Evolutionary conservation across 164 flowering plant species (phyloP).

Genomic region (Brasenia schreberi): DNA sequence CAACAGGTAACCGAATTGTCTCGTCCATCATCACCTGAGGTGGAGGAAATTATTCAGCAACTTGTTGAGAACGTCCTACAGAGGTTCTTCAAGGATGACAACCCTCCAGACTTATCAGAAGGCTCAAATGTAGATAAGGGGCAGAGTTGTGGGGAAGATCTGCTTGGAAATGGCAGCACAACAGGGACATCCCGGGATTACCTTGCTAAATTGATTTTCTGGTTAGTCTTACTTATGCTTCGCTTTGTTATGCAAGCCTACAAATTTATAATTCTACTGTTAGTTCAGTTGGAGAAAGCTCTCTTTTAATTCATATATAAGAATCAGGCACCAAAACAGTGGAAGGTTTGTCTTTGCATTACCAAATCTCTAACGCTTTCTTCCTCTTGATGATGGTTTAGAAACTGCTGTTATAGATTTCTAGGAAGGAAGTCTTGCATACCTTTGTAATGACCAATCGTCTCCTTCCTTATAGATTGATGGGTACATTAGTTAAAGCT

Average conservation of each 20-base stretch:
- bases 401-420: too few species aligned
- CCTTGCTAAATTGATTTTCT: conserved; percentile 82
- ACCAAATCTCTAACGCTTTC: too few species aligned
- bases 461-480: too few species aligned
- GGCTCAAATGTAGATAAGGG: conserved; percentile 14
- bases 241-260: not conserved
- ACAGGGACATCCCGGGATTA: conserved; percentile 58
- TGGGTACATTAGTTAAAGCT: too few species aligned
- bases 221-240: conserved; percentile 29
- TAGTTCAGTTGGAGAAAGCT: too few species aligned
- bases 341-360: too few species aligned
- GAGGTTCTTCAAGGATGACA: conserved; percentile 37
- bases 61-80: conserved; percentile 51
- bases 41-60: conserved; percentile 61
- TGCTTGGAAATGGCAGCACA: conserved; percentile 20
- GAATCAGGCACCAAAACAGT: too few species aligned
- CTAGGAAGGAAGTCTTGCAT: too few species aligned
- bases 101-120: conserved; percentile 15
- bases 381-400: too few species aligned
- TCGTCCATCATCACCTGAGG: conserved; percentile 60
- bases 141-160: conserved; percentile 14
- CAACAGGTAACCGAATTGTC: conserved; percentile 66
- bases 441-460: too few species aligned
- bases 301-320: too few species aligned
- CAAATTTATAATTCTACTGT: too few species aligned